Evolutionary conservation across 2,329 filamentous ascomycete species (phyloP).

Genomic region (Alternaria sp.): DNA sequence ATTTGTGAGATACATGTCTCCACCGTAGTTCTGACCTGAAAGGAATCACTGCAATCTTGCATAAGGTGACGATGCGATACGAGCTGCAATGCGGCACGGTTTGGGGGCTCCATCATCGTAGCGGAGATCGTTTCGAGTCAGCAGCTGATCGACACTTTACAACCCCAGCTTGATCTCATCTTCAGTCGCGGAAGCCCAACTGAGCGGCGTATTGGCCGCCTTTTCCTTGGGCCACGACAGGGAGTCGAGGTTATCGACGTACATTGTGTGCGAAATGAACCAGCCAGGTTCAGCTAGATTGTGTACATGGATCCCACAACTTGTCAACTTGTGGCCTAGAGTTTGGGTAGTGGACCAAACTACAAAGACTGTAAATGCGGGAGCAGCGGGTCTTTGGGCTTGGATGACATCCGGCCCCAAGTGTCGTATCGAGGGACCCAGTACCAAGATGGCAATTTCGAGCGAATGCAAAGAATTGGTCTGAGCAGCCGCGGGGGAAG

Average conservation of each 20-base stretch:
- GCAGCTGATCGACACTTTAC: not conserved
- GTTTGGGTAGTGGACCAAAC: not conserved
- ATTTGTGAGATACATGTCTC: not conserved
- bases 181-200: not conserved
- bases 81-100: constrained; percentile 6
- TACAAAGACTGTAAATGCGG: not conserved
- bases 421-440: not conserved
- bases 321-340: not conserved
- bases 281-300: not conserved
- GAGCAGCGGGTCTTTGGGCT: not conserved
- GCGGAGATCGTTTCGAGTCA: not conserved
- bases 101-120: not conserved
- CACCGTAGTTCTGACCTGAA: not conserved
- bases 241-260: not conserved
- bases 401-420: not conserved
- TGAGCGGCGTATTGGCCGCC: not conserved
- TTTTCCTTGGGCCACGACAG: not conserved
- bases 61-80: not conserved
- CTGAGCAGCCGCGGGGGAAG: not conserved
- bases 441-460: not conserved
- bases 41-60: not conserved
- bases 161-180: not conserved
- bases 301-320: not conserved
- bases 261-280: not conserved
- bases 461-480: not conserved